phyloP scores from a whole-genome alignment of 1,284 basidiomycete genomes.

The Mycena sp. region DNA sequence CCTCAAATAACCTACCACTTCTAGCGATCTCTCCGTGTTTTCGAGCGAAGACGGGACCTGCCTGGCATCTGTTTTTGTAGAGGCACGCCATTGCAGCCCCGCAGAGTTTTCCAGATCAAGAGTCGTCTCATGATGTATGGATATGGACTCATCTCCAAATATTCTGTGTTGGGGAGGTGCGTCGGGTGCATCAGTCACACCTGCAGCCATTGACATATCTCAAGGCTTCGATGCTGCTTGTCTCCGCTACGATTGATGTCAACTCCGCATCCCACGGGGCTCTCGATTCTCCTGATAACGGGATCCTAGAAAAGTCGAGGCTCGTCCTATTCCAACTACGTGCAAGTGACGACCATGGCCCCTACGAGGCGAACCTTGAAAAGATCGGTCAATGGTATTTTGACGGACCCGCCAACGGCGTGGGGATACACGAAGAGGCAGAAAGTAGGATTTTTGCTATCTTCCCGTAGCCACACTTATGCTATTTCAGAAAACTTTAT shows the following conservation, averaged over 20 bases:
- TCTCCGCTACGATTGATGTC: slow-evolving; percentile 54
- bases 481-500: slow-evolving; percentile 7
- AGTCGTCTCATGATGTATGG: slow-evolving; percentile 52
- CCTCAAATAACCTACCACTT: slow-evolving; percentile 11
- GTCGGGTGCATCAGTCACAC: slow-evolving; percentile 23
- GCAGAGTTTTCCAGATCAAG: slow-evolving; percentile 38
- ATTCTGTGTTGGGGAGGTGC: slow-evolving; percentile 55
- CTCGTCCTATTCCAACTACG: slow-evolving; percentile 58
- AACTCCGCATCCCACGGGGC: slow-evolving; percentile 44
- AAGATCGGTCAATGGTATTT: slow-evolving; percentile 65
- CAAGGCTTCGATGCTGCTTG: slow-evolving; percentile 50
- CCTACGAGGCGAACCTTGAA: slow-evolving; percentile 52
- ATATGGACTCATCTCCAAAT: slow-evolving; percentile 57
- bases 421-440: slow-evolving; percentile 53
- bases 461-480: background rate
- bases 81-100: slow-evolving; percentile 37
- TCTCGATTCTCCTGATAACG: slow-evolving; percentile 45
- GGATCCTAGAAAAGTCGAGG: slow-evolving; percentile 51
- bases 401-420: slow-evolving; percentile 55
- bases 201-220: slow-evolving; percentile 17
- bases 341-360: slow-evolving; percentile 44
- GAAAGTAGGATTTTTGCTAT: slow-evolving; percentile 51
- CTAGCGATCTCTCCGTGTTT: slow-evolving; percentile 54
- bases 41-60: slow-evolving; percentile 55
- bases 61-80: slow-evolving; percentile 42